A percentile compares a stretch with the other conserved stretches of the same genome.
These are phyloP conservation scores for Suhomyces ambrosiae DNA, from an alignment of 1,139 yeast genomes.

Conservation along the genomic window DNA sequence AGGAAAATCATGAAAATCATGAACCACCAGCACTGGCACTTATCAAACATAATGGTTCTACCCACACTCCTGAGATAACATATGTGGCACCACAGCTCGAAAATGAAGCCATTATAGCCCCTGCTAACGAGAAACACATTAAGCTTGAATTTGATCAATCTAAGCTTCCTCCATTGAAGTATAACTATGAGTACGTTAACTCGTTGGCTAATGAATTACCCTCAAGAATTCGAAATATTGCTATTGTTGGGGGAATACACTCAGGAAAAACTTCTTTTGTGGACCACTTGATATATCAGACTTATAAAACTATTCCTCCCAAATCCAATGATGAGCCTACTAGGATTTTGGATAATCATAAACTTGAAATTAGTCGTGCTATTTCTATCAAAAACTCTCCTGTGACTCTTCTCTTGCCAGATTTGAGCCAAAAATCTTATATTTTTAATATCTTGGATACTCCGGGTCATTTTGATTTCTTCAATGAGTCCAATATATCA, in stretches of 20 bases:
- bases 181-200: constrained; percentile 64
- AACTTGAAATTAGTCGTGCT: constrained; percentile 70
- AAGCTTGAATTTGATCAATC: constrained; percentile 41
- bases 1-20: too few relatives aligned
- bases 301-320: constrained; percentile 44
- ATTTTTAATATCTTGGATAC: constrained; percentile 73
- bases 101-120: constrained; percentile 68
- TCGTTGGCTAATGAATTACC: constrained; percentile 53
- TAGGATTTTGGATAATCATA: constrained; percentile 71
- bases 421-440: constrained; percentile 55
- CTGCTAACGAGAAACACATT: constrained; percentile 45
- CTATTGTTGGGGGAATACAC: constrained; percentile 77
- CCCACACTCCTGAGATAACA: constrained; percentile 7
- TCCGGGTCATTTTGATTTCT: constrained; percentile 89
- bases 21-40: constrained; percentile 7
- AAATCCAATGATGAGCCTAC: constrained; percentile 40
- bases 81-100: constrained; percentile 3
- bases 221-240: constrained; percentile 72
- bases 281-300: constrained; percentile 66
- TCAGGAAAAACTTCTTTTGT: constrained; percentile 86
- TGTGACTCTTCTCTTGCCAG: constrained; percentile 62
- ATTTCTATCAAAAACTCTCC: constrained; percentile 67
- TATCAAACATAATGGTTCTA: constrained; percentile 4
- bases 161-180: constrained; percentile 57
- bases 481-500: constrained; percentile 69